A percentile compares a stretch with the other conserved stretches of the same genome.
Conservation (phyloP, 2,329 filamentous ascomycete genomes). For the Fusarium siculi region DNA sequence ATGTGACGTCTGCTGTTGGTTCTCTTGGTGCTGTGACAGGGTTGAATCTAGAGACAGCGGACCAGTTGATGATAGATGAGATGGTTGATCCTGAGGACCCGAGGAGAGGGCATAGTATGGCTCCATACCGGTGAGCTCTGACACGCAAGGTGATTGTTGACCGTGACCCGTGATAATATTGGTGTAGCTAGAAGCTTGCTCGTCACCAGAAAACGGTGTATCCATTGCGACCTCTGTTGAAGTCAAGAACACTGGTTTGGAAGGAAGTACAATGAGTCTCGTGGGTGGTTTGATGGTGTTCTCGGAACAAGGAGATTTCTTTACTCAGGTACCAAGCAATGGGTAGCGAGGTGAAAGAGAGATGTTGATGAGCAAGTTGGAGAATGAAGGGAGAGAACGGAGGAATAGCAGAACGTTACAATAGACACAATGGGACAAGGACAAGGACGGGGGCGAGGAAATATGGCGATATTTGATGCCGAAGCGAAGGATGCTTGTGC, state of each 20-base stretch:
- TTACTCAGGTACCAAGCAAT: conserved; percentile 31
- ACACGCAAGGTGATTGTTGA: conserved; percentile 44
- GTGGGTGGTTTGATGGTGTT: conserved; percentile 33
- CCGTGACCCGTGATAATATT: conserved; percentile 40
- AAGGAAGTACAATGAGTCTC: conserved; percentile 38
- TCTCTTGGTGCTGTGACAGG: conserved; percentile 35
- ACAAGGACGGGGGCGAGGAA: conserved; percentile 37
- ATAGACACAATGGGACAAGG: conserved; percentile 44
- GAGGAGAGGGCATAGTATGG: conserved; percentile 41
- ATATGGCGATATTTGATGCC: conserved; percentile 42
- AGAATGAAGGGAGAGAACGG: conserved; percentile 23
- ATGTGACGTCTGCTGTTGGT: conserved; percentile 26
- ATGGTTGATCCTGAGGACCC: conserved; percentile 33
- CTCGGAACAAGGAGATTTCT: conserved; percentile 28
- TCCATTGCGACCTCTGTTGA: conserved; percentile 40
- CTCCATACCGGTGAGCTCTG: conserved; percentile 42
- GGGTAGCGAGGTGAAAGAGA: conserved; percentile 25
- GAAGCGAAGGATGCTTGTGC: conserved; percentile 40
- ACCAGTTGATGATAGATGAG: conserved; percentile 37
- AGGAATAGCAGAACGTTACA: conserved; percentile 41
- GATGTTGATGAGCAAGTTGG: conserved; percentile 25
- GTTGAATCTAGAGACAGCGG: conserved; percentile 33
- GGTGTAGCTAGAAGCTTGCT: conserved; percentile 48
- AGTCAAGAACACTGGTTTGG: conserved; percentile 25
- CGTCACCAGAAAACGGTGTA: conserved; percentile 44